Evolutionary conservation across 2,329 filamentous ascomycete species (phyloP).

Genomic region (Didymella glomerata): DNA sequence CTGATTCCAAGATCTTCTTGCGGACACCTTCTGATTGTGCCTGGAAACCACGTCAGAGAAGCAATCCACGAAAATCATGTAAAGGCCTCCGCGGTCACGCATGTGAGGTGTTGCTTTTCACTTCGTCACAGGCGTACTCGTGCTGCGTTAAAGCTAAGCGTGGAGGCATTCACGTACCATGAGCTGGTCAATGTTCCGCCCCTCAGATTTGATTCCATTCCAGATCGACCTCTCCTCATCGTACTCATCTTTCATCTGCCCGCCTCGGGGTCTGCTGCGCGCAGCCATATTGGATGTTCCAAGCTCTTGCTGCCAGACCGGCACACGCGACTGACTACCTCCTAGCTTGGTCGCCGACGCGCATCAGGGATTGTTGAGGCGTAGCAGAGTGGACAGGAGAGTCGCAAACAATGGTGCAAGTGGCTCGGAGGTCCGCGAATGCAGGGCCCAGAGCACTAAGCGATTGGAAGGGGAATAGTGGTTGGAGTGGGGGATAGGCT

Average conservation of each 20-base stretch:
- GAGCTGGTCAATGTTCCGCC: conserved; percentile 56
- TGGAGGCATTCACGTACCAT: conserved; percentile 50
- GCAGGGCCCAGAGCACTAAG: conserved; percentile 34
- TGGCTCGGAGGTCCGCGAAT: conserved; percentile 20
- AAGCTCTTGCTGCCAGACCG: conserved; percentile 22
- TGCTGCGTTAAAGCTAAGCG: not conserved
- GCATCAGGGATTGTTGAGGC: conserved; percentile 11
- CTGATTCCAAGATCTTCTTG: conserved; percentile 43
- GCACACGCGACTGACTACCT: conserved; percentile 14
- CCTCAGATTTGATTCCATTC: conserved; percentile 58
- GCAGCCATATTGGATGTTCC: conserved; percentile 52
- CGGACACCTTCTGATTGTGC: conserved; percentile 44
- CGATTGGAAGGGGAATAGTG: conserved; percentile 31
- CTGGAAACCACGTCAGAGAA: conserved; percentile 23
- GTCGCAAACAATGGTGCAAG: conserved; percentile 14
- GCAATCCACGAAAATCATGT: not conserved
- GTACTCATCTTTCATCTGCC: conserved; percentile 58
- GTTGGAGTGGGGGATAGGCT: conserved; percentile 28
- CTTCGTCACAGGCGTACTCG: not conserved
- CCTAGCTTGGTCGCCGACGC: conserved; percentile 12
- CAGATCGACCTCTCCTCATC: conserved; percentile 61
- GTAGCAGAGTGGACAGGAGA: not conserved
- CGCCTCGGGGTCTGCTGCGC: conserved; percentile 54
- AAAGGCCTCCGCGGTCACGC: not conserved
- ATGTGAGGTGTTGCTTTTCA: not conserved